Conservation (phyloP, 371 early-diverging fungal genomes). For the Actinomortierella ambigua region DNA sequence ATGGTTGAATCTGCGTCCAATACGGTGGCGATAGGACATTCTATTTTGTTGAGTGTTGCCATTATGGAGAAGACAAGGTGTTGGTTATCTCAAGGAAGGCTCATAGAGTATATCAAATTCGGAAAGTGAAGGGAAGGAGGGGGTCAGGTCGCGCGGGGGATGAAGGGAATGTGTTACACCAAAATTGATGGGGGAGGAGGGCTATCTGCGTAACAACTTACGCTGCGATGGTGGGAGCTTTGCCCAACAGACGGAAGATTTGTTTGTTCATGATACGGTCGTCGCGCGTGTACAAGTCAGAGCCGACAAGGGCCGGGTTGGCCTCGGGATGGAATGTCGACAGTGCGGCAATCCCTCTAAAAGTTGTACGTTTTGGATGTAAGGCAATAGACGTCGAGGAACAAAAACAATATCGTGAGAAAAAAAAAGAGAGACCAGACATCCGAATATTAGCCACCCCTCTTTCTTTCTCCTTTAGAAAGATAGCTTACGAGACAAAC, state of each 20-base stretch:
- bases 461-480: conserved; percentile 1
- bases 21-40: conserved; percentile 36
- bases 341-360: conserved; percentile 55
- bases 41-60: too few relatives aligned
- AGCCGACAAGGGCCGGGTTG: conserved; percentile 56
- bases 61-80: too few relatives aligned
- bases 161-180: too few relatives aligned
- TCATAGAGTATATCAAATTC: too few relatives aligned
- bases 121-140: too few relatives aligned
- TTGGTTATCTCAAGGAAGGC: too few relatives aligned
- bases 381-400: not conserved
- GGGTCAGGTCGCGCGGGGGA: too few relatives aligned
- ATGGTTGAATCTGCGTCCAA: conserved; percentile 20
- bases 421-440: too few relatives aligned
- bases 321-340: conserved; percentile 71
- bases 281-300: conserved; percentile 52
- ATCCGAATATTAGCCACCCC: too few relatives aligned
- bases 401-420: not conserved
- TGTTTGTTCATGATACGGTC: conserved; percentile 53
- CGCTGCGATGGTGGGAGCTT: conserved; percentile 68
- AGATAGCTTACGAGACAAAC: conserved; percentile 42
- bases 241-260: conserved; percentile 63
- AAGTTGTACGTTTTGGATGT: not conserved
- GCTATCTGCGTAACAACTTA: too few relatives aligned
- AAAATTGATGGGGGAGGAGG: too few relatives aligned